Evolutionary conservation across 108 stramenopile genomes (phyloP), one percentile per base, ranked within the genome.

Genomic region (Aureococcus anophagefferens): DNA sequence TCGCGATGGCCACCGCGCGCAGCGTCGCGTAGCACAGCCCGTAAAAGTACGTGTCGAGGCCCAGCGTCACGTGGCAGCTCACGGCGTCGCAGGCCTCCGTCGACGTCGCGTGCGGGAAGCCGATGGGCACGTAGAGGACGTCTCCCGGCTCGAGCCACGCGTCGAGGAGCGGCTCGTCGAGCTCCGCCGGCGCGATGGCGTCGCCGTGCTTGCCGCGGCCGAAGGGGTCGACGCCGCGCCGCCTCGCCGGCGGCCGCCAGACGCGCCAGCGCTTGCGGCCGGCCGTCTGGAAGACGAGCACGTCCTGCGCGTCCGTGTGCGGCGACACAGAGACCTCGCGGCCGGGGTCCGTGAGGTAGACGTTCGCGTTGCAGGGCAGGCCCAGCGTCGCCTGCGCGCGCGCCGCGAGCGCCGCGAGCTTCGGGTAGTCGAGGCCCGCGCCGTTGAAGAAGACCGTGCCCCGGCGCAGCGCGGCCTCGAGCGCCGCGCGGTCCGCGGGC

Each of bases 291-390:
- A 73, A 67, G 14, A 73, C 36, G 11, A 73, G 14, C 1, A 68
- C 66, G 65, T 73, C 65, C 72, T 67, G 66, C 29, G 40, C 15
- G 46, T 73, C 72, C 45, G 72, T 66, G 46, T 73, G 72, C 15
- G 40, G 1, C 30, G 72, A 62, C 17, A 68, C 72, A 1, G 21
- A 25, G 30, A 21, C 51, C 21, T 25, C 51, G 16, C 17, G 0
- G 21, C 13, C 18, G 5, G 25, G 35, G 25, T 34, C 40, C 14
- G 70, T 63, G 25, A 65, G 29, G 65, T 71, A 71, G 4, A 71
- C 36, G 62, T 71, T 71, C 4, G 46, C 62, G 62, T 65, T 65
- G 3, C 4, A 4, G 5, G 67, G 67, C 5, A 44, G 35, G 1
- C 36, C 28, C 3, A 68, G 40, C 13, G 7, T 29, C 4, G n/a